Base-by-base conservation (phyloP, 1,139 yeast species). In the Candida anutae region DNA sequence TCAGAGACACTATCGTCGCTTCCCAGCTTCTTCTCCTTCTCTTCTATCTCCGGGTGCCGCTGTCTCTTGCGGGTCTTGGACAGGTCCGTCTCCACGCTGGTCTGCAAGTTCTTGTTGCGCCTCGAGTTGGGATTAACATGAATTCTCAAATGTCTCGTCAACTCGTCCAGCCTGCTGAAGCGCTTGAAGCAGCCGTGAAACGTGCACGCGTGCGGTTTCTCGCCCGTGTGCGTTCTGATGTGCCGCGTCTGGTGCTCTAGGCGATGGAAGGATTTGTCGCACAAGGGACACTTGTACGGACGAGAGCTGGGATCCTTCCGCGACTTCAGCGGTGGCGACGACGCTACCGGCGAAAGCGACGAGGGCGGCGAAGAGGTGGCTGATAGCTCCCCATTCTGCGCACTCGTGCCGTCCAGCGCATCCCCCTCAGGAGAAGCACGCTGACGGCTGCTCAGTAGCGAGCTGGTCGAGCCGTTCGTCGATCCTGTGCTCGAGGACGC, bases 241-340 rank as follows among this genome's bases (percentile, higher is more conserved):
- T 88, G 97, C 44, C 97, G 73, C 12, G 95, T 87, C 50, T 85
- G 95, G 54, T 88, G 97, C 53, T 88, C 97, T 27, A 87, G 60
- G 28, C 97, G 67, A 48, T 85, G 94, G 51, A 88, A 88, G 1
- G 95, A 94, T 59, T 88, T 84, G 31, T 79, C 81, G 55, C 97
- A 88, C 48, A 82, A 71, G 12, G 95, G 88, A 46, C 97, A 88
- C 50, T 84, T 82, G 62, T 83, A 87, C 4, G 96, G 96, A 40
- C 93, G 10, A 8, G 23, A 21, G 6, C 12, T 8, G 13, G 23
- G 23, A 13, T 50, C 23, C 11, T 21, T 21, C 23, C 13, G 8
- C 19, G 10, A 10, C 19, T 17, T 17, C 10, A 10, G 10, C 8
- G 19, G 19, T 17, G 19, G n/a, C n/a, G n/a, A n/a, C n/a, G n/a